Conservation (phyloP, 805 yeast species). For the Kodamaea laetipori region DNA sequence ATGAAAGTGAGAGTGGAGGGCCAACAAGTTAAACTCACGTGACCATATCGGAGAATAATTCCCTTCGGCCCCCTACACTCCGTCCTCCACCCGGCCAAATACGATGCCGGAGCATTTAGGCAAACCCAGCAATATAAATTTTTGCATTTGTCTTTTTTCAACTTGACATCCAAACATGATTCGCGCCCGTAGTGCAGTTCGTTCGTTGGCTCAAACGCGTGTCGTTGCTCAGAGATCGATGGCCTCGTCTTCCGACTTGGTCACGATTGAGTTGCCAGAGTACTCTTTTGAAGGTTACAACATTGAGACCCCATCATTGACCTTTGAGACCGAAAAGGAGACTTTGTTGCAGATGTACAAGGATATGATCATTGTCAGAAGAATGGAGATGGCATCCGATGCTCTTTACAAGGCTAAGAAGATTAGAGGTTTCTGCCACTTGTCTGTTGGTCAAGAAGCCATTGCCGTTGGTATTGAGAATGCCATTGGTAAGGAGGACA, state of each 20-base stretch:
- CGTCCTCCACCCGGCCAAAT: constrained; percentile 7
- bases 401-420: constrained; percentile 98
- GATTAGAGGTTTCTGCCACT: constrained; percentile 98
- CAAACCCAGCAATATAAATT: constrained; percentile 17
- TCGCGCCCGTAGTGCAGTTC: constrained; percentile 19
- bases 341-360: constrained; percentile 89
- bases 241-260: constrained; percentile 42
- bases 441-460: constrained; percentile 98
- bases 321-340: constrained; percentile 77
- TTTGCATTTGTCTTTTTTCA: constrained; percentile 7
- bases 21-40: too few species aligned
- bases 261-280: constrained; percentile 67
- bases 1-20: too few species aligned
- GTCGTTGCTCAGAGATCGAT: constrained; percentile 32
- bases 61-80: constrained; percentile 17
- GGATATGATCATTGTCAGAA: constrained; percentile 90
- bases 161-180: constrained; percentile 15
- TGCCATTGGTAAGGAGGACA: constrained; percentile 83
- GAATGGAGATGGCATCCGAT: constrained; percentile 99
- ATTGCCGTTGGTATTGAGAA: constrained; percentile 97
- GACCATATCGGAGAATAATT: constrained; percentile 5
- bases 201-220: constrained; percentile 19
- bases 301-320: constrained; percentile 66
- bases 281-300: constrained; percentile 83
- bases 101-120: constrained; percentile 16